Evolutionary conservation across 176 grass and related monocot species (phyloP), one percentile per base, ranked within the genome.

Genomic region (Ampelocalamus luodianensis): DNA sequence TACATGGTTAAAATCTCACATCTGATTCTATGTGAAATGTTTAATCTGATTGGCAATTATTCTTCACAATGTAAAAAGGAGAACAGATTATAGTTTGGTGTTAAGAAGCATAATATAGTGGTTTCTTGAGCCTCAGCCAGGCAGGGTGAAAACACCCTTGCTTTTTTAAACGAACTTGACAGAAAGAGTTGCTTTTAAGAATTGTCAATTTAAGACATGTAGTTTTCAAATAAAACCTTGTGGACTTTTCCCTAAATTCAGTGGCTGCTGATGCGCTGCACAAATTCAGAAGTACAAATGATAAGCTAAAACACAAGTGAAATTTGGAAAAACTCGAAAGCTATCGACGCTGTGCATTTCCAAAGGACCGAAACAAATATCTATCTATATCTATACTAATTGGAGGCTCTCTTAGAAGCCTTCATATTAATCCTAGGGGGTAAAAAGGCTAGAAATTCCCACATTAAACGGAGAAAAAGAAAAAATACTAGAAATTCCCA

Each of bases 331-430:
- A 24, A 60, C 54, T 60, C 20, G 22, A 24, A 23, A 24, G n/a
- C 56, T 26, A 64, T 14, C 10, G 61, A 32, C 32, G 0, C 24
- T 6, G 61, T 15, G 26, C 26, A 64, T 29, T 64, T 26, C 24
- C 61, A 6, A n/a, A 32, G 12, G 61, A 32, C 24, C 12, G 23
- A 51, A 51, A 43, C 14, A 80, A 86, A 72, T 64, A 64, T 86
- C 42, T 23, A 20, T 4, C 29, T 29, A 29, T 29, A 29, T 29
- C 29, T 29, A 29, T 29, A 29, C 29, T 29, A 29, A 29, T 29
- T 29, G 29, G 1, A 29, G 29, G 29, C 29, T 29, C 29, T 29
- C 29, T 1, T 29, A 29, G 29, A 29, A 29, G 1, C 29, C 29
- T n/a, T 1, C 29, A 29, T 29, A 29, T 29, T 29, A 29, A 29